Evolutionary conservation across 345 rosid genomes (phyloP).

Genomic region (Bruguiera gymnorhiza): DNA sequence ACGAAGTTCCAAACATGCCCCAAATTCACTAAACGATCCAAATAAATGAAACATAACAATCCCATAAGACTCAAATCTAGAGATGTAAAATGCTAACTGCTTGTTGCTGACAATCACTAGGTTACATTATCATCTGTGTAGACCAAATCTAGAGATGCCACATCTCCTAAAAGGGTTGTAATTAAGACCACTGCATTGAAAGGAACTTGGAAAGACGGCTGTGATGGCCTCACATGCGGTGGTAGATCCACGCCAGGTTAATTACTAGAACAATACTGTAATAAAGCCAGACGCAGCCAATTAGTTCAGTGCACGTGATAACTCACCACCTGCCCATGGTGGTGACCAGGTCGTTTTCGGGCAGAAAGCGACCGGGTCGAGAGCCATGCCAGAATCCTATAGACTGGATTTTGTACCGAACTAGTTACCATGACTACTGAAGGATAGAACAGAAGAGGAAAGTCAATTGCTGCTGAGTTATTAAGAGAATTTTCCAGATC

Average conservation of each 20-base stretch:
- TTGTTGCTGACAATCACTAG: too few relatives aligned
- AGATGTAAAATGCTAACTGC: too few relatives aligned
- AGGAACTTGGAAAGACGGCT: not conserved
- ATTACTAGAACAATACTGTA: too few relatives aligned
- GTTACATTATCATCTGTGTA: too few relatives aligned
- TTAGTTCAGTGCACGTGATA: constrained; percentile 16
- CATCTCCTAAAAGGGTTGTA: not conserved
- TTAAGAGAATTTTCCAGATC: not conserved
- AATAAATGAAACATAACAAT: too few relatives aligned
- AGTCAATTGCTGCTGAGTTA: not conserved
- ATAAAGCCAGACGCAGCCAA: not conserved
- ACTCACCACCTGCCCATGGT: too few relatives aligned
- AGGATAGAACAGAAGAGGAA: not conserved
- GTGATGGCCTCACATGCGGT: not conserved
- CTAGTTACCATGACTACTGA: constrained; percentile 21
- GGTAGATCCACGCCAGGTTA: not conserved
- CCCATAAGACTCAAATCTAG: too few relatives aligned
- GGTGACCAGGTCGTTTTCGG: constrained; percentile 8
- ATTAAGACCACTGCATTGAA: not conserved
- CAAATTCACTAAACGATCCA: too few relatives aligned
- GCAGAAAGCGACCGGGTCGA: constrained; percentile 14
- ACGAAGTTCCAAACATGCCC: too few relatives aligned
- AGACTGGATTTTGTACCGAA: constrained; percentile 20
- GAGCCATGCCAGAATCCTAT: not conserved
- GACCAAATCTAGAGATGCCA: too few relatives aligned